Base-by-base conservation (phyloP, 177 flowering plant species). In the Vitis hybrid region DNA sequence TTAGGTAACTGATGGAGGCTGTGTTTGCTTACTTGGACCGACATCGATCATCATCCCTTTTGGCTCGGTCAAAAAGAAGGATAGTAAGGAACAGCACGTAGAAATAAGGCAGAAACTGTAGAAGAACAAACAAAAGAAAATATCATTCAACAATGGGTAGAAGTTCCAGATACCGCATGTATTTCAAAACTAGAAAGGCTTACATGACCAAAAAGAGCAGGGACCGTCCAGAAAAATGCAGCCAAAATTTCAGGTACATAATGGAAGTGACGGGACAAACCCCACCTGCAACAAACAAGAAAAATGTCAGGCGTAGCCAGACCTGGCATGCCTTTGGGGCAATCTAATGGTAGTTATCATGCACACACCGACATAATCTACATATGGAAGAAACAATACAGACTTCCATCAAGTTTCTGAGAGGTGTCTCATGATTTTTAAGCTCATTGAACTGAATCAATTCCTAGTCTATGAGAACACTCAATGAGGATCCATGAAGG, bases 201-300 rank as follows among this genome's bases (percentile, higher is more conserved):
- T 86, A 95, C 99, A 79, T 93, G 89, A 74, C 81, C 81, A 69
- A 95, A 95, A 72, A 95, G 92, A 68, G 95, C 98, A n/a, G 98
- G 98, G n/a, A 88, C 76, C 1, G 95, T 93, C 99, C 99, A 95
- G 83, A 87, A 93, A 71, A 95, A 95, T 14, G 97, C 88, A 50
- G 92, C 90, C 68, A 77, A 72, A 74, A 95, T 95, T 82, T 95
- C 99, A 22, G 99, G 98, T 51, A 93, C 88, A 75, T 95, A 95
- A 72, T 95, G 99, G 78, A 93, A 95, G 80, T 95, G 98, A 64
- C 98, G 96, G 77, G 98, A 71, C 76, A 93, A 81, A 22, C 99
- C 97, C 99, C 99, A 95, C 99, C 99, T 95, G 85, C 75, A 75
- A 15, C 45, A 74, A 67, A 14, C 75, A 66, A 18, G 51, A 56